Evolutionary conservation across 164 flowering plant genomes (phyloP).

Genomic region (Umbellularia californica): DNA sequence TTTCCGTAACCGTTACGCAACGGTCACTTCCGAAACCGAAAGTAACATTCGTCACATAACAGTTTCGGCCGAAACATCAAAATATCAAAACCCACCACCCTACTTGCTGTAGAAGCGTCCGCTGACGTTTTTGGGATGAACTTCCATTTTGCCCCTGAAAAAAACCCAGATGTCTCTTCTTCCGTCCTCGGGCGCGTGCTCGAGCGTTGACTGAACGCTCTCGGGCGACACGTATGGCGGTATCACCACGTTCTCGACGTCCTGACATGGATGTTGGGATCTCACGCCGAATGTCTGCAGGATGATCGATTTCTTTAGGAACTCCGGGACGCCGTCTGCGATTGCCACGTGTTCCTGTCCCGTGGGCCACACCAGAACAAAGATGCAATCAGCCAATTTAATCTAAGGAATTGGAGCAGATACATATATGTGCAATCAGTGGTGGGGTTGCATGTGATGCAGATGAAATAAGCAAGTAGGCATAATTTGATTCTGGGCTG

Average conservation of each 20-base stretch:
- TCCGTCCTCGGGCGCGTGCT: conserved; percentile 31
- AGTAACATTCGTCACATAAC: no score
- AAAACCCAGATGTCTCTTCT: conserved; percentile 71
- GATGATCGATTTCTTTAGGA: conserved; percentile 70
- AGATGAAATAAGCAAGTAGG: background rate
- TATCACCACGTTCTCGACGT: conserved; percentile 70
- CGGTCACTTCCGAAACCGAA: no score
- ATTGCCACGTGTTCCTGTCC: conserved; percentile 69
- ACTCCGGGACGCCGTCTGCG: conserved; percentile 65
- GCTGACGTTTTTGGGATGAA: conserved; percentile 87
- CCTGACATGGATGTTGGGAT: conserved; percentile 74
- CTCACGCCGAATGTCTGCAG: conserved; percentile 84
- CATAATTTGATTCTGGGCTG: background rate
- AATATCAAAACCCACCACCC: no score
- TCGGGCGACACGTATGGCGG: conserved; percentile 84
- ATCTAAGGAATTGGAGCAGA: no score
- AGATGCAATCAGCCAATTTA: no score
- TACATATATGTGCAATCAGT: background rate
- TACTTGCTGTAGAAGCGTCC: conserved; percentile 92
- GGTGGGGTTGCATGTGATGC: background rate
- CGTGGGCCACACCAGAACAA: background rate
- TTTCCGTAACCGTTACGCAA: no score
- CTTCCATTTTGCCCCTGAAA: conserved; percentile 96
- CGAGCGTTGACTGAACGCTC: conserved; percentile 43
- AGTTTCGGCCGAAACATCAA: no score